phyloP scores from a whole-genome alignment of 2,329 filamentous ascomycete species.

The Talaromyces sp. region DNA sequence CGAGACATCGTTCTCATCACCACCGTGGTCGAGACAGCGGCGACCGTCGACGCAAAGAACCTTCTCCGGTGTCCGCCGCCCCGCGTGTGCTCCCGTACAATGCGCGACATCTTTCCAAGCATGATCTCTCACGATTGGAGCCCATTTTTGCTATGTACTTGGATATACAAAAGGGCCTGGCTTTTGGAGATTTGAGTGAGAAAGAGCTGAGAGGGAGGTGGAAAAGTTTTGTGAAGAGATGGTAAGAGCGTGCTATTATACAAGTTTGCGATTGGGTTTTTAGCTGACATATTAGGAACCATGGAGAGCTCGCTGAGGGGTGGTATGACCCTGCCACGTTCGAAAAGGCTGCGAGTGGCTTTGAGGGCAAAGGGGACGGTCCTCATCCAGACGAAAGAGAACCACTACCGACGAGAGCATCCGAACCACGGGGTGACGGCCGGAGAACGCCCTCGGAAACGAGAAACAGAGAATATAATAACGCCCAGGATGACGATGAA shows the following conservation, averaged over 20 bases:
- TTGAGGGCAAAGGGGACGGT: background rate
- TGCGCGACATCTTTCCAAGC: slow-evolving; percentile 62
- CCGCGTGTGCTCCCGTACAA: slow-evolving; percentile 57
- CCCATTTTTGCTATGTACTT: slow-evolving; percentile 80
- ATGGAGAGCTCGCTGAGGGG: slow-evolving; percentile 75
- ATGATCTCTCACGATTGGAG: slow-evolving; percentile 62
- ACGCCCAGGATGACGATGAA: slow-evolving; percentile 14
- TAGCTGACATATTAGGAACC: slow-evolving; percentile 64
- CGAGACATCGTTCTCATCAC: slow-evolving; percentile 5
- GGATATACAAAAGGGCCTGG: slow-evolving; percentile 76
- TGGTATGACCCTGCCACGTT: slow-evolving; percentile 87
- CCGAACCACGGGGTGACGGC: background rate
- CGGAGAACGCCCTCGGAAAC: slow-evolving; percentile 13
- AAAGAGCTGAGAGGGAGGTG: slow-evolving; percentile 77
- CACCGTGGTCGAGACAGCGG: slow-evolving; percentile 15
- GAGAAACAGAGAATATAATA: slow-evolving; percentile 6
- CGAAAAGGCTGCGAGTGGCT: slow-evolving; percentile 36
- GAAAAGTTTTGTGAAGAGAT: slow-evolving; percentile 89
- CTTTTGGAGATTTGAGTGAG: slow-evolving; percentile 65
- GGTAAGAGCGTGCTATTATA: slow-evolving; percentile 49
- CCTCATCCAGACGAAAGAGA: background rate
- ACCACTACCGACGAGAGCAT: background rate
- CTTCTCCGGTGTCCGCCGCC: slow-evolving; percentile 9
- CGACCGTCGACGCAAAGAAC: slow-evolving; percentile 2
- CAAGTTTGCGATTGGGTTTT: background rate